Evolutionary conservation across 352 stramenopile genomes (phyloP).

Genomic region (Globisporangium echinulatum): DNA sequence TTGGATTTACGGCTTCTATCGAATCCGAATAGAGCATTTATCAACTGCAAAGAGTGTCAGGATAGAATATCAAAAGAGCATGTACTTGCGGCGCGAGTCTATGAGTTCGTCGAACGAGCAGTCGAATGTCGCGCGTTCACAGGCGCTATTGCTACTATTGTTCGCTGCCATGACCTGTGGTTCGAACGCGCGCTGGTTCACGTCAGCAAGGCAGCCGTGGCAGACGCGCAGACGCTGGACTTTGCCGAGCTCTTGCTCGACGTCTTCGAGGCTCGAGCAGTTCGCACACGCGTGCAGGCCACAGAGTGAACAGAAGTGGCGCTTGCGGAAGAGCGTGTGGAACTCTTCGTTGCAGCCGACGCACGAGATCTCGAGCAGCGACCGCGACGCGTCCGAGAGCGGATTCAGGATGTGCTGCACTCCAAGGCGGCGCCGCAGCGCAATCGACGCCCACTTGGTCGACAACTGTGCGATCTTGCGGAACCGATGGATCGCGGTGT

Average conservation of each 20-base stretch:
- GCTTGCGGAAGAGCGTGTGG: slow-evolving; percentile 12
- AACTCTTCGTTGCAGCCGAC: slow-evolving; percentile 12
- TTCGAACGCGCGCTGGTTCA: slow-evolving; percentile 1
- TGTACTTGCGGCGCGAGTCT: not conserved
- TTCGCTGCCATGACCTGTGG: not conserved
- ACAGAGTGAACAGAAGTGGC: slow-evolving; percentile 13
- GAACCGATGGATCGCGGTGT: slow-evolving; percentile 10
- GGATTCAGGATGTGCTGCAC: slow-evolving; percentile 10
- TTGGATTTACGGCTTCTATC: no score
- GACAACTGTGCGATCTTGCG: slow-evolving; percentile 13
- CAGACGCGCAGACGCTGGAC: slow-evolving; percentile 10
- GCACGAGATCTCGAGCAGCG: slow-evolving; percentile 11
- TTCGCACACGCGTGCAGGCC: slow-evolving; percentile 10
- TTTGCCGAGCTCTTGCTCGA: slow-evolving; percentile 9
- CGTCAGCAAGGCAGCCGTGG: slow-evolving; percentile 4
- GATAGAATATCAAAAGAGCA: not conserved
- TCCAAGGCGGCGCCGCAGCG: slow-evolving; percentile 7
- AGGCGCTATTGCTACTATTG: not conserved
- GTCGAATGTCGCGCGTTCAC: not conserved
- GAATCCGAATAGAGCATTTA: no score
- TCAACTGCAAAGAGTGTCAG: no score
- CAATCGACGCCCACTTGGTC: slow-evolving; percentile 15
- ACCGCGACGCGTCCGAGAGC: slow-evolving; percentile 6
- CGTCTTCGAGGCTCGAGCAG: slow-evolving; percentile 12
- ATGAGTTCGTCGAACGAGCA: slow-evolving; percentile 3